These are phyloP conservation scores for Petunia axillaris DNA, from an alignment of 257 asterid species.

Conservation along the genomic window DNA sequence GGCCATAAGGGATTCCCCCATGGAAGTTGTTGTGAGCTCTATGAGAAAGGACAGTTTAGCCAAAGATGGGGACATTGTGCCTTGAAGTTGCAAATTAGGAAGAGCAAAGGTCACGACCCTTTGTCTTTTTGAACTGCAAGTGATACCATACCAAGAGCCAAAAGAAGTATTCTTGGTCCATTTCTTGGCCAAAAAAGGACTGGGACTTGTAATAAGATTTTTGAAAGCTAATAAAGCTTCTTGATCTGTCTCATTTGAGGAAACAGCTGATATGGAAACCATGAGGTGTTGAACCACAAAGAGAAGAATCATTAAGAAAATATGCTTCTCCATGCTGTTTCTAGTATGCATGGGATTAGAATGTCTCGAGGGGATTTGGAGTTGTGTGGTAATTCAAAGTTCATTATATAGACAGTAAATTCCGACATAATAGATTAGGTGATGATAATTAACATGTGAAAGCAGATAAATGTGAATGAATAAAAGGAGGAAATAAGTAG, in stretches of 20 bases:
- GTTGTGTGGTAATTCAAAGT: too few species aligned
- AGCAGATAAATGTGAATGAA: too few species aligned
- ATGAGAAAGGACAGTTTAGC: constrained; percentile 41
- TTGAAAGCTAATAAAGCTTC: constrained; percentile 35
- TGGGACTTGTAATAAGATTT: constrained; percentile 32
- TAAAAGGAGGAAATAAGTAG: too few species aligned
- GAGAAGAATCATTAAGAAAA: constrained; percentile 1
- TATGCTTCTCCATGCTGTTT: background rate
- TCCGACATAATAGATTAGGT: too few species aligned
- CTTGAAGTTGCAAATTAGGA: constrained; percentile 31
- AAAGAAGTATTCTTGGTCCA: constrained; percentile 31
- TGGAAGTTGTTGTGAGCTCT: constrained; percentile 29
- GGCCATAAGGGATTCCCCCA: constrained; percentile 17
- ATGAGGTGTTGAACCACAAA: background rate
- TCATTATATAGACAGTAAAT: too few species aligned
- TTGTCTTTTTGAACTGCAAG: constrained; percentile 21
- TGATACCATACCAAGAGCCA: constrained; percentile 39
- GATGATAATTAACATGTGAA: too few species aligned
- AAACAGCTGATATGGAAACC: constrained; percentile 18
- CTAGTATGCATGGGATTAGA: too few species aligned
- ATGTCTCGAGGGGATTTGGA: too few species aligned
- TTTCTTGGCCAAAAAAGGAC: constrained; percentile 21
- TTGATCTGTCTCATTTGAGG: constrained; percentile 30
- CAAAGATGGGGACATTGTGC: constrained; percentile 34
- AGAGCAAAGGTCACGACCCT: constrained; percentile 36